A percentile compares a stretch with the other conserved stretches of the same genome.
These are phyloP conservation scores for Corchorus olitorius DNA, from an alignment of 345 rosid species.

Conservation along the genomic window DNA sequence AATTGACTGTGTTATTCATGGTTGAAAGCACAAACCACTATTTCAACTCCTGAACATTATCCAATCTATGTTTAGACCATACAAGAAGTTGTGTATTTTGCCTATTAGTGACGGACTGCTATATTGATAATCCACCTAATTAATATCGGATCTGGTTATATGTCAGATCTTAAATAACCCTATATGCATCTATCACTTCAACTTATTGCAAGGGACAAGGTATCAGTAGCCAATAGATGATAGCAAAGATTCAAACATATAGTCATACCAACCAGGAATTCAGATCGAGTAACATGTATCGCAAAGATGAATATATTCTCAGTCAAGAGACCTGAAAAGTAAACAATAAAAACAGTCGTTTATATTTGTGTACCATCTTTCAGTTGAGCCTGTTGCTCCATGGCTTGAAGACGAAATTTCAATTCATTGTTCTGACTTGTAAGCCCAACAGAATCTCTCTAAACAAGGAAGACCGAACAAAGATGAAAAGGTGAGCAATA, in stretches of 20 bases:
- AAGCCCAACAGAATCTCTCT: conserved; percentile 57
- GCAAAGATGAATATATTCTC: neutral
- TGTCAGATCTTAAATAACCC: neutral
- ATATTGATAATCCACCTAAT: neutral
- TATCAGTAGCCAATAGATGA: neutral
- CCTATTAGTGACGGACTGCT: neutral
- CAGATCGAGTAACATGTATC: neutral
- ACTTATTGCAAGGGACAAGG: neutral
- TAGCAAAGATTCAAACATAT: neutral
- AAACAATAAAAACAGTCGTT: neutral
- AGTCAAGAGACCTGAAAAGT: neutral
- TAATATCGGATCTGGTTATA: neutral
- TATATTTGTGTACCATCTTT: conserved; percentile 42
- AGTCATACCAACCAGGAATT: neutral
- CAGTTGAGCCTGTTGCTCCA: conserved; percentile 65
- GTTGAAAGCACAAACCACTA: neutral
- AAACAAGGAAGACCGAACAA: conserved; percentile 18
- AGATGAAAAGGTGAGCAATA: neutral
- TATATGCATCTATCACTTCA: neutral
- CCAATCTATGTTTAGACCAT: no score
- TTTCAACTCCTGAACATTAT: no score
- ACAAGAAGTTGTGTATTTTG: neutral
- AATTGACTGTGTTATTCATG: neutral
- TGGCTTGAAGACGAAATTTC: conserved; percentile 64
- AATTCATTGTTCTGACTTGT: conserved; percentile 55